Evolutionary conservation across 2,329 filamentous ascomycete species (phyloP).

Genomic region (Nannizziopsis barbatae): DNA sequence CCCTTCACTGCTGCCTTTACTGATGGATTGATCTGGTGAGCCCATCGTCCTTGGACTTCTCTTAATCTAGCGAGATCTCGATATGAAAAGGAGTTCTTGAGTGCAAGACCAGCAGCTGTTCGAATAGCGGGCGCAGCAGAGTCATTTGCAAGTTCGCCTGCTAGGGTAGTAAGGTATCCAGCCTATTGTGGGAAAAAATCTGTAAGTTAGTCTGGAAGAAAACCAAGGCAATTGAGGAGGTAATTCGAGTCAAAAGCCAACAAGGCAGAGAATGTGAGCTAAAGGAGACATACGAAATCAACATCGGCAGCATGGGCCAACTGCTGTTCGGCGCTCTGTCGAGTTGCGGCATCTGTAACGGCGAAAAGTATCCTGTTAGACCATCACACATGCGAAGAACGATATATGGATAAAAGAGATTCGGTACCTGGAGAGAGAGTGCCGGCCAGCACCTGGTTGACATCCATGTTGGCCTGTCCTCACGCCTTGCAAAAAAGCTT

Average conservation of each 20-base stretch:
- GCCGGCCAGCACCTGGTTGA: slow-evolving; percentile 94
- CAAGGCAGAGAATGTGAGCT: slow-evolving; percentile 9
- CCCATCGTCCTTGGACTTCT: slow-evolving; percentile 88
- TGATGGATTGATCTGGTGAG: slow-evolving; percentile 65
- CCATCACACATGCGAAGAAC: too few relatives aligned
- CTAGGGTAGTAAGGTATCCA: slow-evolving; percentile 83
- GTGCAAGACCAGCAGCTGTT: slow-evolving; percentile 84
- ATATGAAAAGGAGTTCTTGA: slow-evolving; percentile 96
- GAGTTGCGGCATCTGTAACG: slow-evolving; percentile 67
- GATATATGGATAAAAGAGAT: not conserved
- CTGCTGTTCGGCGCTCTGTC: slow-evolving; percentile 87
- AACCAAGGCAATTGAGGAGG: not conserved
- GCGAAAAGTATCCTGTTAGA: too few relatives aligned
- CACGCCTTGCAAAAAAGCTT: not conserved
- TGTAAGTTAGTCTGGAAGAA: not conserved
- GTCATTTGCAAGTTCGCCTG: slow-evolving; percentile 89
- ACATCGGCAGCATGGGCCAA: slow-evolving; percentile 82
- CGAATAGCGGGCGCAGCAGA: slow-evolving; percentile 70
- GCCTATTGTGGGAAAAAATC: slow-evolving; percentile 47
- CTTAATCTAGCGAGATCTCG: slow-evolving; percentile 79
- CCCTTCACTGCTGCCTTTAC: slow-evolving; percentile 84
- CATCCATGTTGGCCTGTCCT: slow-evolving; percentile 61
- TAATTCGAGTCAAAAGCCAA: not conserved
- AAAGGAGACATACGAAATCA: slow-evolving; percentile 66
- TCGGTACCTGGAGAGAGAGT: slow-evolving; percentile 84